Conservation (phyloP, 2,329 filamentous ascomycete genomes). For the Epichloe scottii region DNA sequence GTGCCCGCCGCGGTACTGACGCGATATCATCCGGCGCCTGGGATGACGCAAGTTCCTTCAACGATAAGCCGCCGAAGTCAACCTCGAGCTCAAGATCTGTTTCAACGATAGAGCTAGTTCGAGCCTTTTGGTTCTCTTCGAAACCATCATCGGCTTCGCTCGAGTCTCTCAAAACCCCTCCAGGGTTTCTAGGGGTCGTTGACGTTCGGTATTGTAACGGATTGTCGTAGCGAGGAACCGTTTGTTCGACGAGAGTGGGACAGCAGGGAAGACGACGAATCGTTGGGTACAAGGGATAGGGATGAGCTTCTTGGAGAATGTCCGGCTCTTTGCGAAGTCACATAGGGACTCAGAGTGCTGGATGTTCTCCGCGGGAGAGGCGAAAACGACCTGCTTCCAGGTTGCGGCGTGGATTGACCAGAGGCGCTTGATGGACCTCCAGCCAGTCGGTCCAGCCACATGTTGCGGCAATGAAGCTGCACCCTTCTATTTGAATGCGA, state of each 20-base stretch:
- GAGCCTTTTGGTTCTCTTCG: conserved; percentile 2
- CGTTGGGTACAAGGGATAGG: conserved; percentile 62
- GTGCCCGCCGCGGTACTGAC: conserved; percentile 32
- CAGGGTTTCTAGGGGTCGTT: conserved; percentile 59
- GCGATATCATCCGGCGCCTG: conserved; percentile 11
- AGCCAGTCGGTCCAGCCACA: conserved; percentile 87
- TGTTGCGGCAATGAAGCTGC: conserved; percentile 23
- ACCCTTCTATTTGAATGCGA: neutral
- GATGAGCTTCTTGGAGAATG: conserved; percentile 63
- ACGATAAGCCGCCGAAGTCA: conserved; percentile 66
- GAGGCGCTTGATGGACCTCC: conserved; percentile 48
- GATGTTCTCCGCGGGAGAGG: conserved; percentile 56
- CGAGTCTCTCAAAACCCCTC: conserved; percentile 29
- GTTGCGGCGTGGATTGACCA: conserved; percentile 45
- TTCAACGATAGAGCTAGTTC: conserved; percentile 23
- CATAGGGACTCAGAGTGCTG: conserved; percentile 54
- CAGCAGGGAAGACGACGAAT: conserved; percentile 65
- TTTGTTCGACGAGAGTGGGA: conserved; percentile 51
- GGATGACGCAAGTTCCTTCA: conserved; percentile 54
- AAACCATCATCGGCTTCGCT: conserved; percentile 7
- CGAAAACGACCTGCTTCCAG: conserved; percentile 57
- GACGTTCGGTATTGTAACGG: conserved; percentile 32
- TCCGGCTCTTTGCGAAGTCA: conserved; percentile 55
- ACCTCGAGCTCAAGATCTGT: conserved; percentile 53
- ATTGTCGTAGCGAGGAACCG: conserved; percentile 54